Evolutionary conservation across 1,139 yeast genomes (phyloP).

Genomic region (Yamadazyma jaroonii): DNA sequence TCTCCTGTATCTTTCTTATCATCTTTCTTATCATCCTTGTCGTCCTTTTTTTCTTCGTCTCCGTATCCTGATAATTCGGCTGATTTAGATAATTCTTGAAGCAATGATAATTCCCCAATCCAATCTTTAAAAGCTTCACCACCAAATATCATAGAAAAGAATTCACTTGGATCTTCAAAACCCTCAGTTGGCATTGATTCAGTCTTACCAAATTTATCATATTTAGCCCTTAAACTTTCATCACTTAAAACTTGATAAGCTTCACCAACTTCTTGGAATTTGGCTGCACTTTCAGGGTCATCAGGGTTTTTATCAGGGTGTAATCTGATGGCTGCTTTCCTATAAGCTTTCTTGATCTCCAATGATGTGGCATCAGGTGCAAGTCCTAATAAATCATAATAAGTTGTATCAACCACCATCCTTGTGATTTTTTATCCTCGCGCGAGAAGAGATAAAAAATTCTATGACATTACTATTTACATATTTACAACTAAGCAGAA

Average conservation of each 20-base stretch:
- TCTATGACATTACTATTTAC: slow-evolving; percentile 3
- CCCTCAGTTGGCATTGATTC: slow-evolving; percentile 80
- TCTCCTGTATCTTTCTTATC: background rate
- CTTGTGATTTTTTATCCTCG: slow-evolving; percentile 2
- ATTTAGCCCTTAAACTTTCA: slow-evolving; percentile 61
- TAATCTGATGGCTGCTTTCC: slow-evolving; percentile 81
- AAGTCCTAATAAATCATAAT: slow-evolving; percentile 78
- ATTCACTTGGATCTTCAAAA: slow-evolving; percentile 86
- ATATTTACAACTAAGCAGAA: slow-evolving; percentile 35
- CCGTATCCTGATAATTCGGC: slow-evolving; percentile 47
- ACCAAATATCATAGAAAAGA: slow-evolving; percentile 69
- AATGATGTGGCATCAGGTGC: slow-evolving; percentile 68
- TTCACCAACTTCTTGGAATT: slow-evolving; percentile 69
- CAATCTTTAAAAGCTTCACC: slow-evolving; percentile 85
- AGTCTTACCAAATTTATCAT: slow-evolving; percentile 81
- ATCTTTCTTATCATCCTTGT: background rate
- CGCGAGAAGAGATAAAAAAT: background rate
- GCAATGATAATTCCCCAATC: slow-evolving; percentile 70
- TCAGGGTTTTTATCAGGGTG: slow-evolving; percentile 97
- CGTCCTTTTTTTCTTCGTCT: slow-evolving; percentile 12
- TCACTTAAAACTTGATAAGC: slow-evolving; percentile 86
- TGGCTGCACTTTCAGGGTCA: slow-evolving; percentile 73
- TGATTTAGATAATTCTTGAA: slow-evolving; percentile 58
- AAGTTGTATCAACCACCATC: slow-evolving; percentile 93
- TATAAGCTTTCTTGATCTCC: slow-evolving; percentile 90